Conservation (phyloP, 2,329 filamentous ascomycete species). For the Pyrenochaeta sp. region DNA sequence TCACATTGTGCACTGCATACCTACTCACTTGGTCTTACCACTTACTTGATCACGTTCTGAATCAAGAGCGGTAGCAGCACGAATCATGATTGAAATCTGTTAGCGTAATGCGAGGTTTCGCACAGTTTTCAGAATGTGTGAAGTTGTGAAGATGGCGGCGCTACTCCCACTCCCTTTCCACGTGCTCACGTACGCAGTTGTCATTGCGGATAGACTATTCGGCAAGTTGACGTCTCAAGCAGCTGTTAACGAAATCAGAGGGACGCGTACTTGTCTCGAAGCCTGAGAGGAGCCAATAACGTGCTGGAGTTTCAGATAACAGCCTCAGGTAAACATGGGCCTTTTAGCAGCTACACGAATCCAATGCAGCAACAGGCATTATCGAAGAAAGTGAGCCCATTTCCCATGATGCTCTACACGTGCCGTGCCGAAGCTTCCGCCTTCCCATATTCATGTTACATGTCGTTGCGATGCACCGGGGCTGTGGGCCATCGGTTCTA, state of each 20-base stretch:
- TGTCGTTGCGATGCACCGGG: conserved; percentile 42
- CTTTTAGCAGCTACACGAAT: conserved; percentile 10
- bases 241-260: conserved; percentile 11
- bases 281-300: conserved; percentile 49
- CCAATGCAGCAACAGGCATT: conserved; percentile 9
- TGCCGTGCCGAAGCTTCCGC: conserved; percentile 33
- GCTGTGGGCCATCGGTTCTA: conserved; percentile 32
- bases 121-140: conserved; percentile 10
- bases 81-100: conserved; percentile 21
- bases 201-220: conserved; percentile 1
- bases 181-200: not conserved
- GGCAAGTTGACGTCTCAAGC: conserved; percentile 7
- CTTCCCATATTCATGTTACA: conserved; percentile 23
- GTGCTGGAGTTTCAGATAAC: conserved; percentile 72
- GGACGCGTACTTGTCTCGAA: conserved; percentile 1
- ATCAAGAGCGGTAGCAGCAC: conserved; percentile 11
- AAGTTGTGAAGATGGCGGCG: conserved; percentile 8
- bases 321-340: conserved; percentile 46
- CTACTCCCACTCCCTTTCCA: too few relatives aligned
- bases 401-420: conserved; percentile 20
- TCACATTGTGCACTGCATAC: too few relatives aligned
- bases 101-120: conserved; percentile 14
- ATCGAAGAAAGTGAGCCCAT: conserved; percentile 20
- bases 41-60: not conserved
- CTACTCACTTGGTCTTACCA: not conserved